Base-by-base conservation (phyloP, 768 basidiomycete genomes). In the Cystobasidium onofrii region DNA sequence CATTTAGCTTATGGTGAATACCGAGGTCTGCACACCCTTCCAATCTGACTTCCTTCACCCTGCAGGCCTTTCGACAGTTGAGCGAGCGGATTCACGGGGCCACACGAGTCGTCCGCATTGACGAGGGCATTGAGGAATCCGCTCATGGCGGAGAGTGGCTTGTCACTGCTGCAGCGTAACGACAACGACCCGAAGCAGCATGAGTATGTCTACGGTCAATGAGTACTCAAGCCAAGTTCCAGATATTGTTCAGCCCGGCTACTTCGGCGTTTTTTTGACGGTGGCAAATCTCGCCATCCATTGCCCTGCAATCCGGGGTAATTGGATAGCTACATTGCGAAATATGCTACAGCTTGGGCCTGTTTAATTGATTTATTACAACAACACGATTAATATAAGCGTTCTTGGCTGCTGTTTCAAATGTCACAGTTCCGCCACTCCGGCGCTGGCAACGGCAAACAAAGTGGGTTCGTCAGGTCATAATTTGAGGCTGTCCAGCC, bases 71-170 rank as follows among this genome's bases (percentile, higher is more conserved):
- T 93, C 0, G 89, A 85, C 4, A 95, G 86, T 18, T 85, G 86
- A 78, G 91, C 90, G 20, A 95, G 81, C 13, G 91, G 87, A 80
- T 92, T 95, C 0, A 86, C 86, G 6, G 92, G 91, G 0, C 92
- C 92, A 76, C 92, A 95, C 34, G 31, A 36, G 34, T 55, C 69
- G 69, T 71, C 69, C 46, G 54, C 55, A 55, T 46, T 71, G 52
- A 71, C 69, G 25, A 71, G 69, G 9, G 69, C 29, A 15, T 71
- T 36, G 6, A 71, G 36, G 69, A 71, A 71, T 3, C 69, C 55
- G 69, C 69, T 71, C 69, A 71, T 71, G 12, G 36, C 33, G 31
- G 39, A 15, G 17, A 13, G 25, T 4, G 29, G 23, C 29, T 9
- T 60, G 4, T 60, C 29, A 34, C n/a, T n/a, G n/a, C n/a, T n/a